Base-by-base conservation (phyloP, 371 early-diverging fungal genomes). In the Apophysomyces trapeziformis region DNA sequence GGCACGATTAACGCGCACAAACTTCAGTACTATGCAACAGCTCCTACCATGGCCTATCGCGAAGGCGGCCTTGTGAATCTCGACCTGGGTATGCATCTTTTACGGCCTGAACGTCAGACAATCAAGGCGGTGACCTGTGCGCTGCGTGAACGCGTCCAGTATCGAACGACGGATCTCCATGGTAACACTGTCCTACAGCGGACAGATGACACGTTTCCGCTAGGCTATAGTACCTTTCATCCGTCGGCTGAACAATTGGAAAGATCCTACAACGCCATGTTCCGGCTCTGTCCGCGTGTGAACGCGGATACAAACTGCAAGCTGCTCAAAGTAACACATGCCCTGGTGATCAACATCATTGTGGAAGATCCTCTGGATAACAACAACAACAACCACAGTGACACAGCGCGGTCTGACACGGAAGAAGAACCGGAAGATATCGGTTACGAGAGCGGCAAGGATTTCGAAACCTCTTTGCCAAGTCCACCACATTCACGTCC, bases 51-150 rank as follows among this genome's bases (percentile, higher is more conserved):
- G 39, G 63, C 76, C 38, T 77, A 79, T 58, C 76, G 82, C 32
- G 82, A 82, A 70, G 82, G 82, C 14, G 82, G 82, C 18, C 61
- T 82, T 16, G 71, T 82, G 12, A 71, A 74, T 37, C 64, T 82
- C 41, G 73, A 79, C 37, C 46, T 82, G 11, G 68, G 67, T 36
- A 72, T 82, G 68, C 66, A 73, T 38, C 60, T 82, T 1, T 58
- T 66, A 4, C 62, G 65, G 7, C 82, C 82, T 14, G 75, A 82
- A 35, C 61, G 67, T 0, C 76, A 77, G 26, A 63, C 73, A 1
- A 63, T 82, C 8, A 60, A 68, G 57, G 70, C 78, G 8, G 78
- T 82, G 11, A 76, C 82, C 13, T 79, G 76, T 68, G 82, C 76
- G 1, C 56, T 82, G 8, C 71, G 76, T 32, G 82, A 82, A 67